Evolutionary conservation across 208 protist genomes (phyloP).

Genomic region (Leishmania turanica): DNA sequence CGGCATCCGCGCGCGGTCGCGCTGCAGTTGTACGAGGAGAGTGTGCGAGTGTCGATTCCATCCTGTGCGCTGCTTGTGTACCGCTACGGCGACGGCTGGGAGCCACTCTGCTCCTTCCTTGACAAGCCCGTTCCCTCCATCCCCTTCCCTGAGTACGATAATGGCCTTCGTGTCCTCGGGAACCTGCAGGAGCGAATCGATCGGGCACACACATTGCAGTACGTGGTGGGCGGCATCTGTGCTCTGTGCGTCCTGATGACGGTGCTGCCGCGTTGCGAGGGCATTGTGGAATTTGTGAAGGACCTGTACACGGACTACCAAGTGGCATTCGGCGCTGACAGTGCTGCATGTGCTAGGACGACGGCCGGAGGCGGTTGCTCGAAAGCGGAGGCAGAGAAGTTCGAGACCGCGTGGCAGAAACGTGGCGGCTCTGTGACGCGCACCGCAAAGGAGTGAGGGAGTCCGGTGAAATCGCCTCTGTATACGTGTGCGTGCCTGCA

Average conservation of each 20-base stretch:
- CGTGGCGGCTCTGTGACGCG: slow-evolving; percentile 32
- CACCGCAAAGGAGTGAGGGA: neutral
- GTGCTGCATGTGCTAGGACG: neutral
- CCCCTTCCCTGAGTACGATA: slow-evolving; percentile 69
- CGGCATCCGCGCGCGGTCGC: slow-evolving; percentile 38
- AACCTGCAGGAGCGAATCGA: slow-evolving; percentile 71
- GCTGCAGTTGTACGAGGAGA: slow-evolving; percentile 62
- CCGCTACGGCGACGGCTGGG: slow-evolving; percentile 71
- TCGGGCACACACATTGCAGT: slow-evolving; percentile 45
- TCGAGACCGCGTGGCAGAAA: slow-evolving; percentile 30
- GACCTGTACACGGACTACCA: slow-evolving; percentile 39
- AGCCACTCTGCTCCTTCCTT: slow-evolving; percentile 72
- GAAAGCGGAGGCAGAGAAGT: slow-evolving; percentile 13
- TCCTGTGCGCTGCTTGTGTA: slow-evolving; percentile 59
- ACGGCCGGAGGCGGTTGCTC: neutral
- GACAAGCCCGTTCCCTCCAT: slow-evolving; percentile 52
- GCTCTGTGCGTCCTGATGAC: slow-evolving; percentile 22
- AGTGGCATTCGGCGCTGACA: slow-evolving; percentile 24
- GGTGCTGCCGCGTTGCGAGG: slow-evolving; percentile 20
- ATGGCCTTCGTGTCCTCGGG: slow-evolving; percentile 57
- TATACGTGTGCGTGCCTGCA: neutral
- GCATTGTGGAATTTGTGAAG: slow-evolving; percentile 17
- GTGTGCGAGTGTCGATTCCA: slow-evolving; percentile 51
- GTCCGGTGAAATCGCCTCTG: neutral
- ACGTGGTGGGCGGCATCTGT: slow-evolving; percentile 22